Evolutionary conservation across 441 rosid species (phyloP).

Genomic region (Erodium trifolium): DNA sequence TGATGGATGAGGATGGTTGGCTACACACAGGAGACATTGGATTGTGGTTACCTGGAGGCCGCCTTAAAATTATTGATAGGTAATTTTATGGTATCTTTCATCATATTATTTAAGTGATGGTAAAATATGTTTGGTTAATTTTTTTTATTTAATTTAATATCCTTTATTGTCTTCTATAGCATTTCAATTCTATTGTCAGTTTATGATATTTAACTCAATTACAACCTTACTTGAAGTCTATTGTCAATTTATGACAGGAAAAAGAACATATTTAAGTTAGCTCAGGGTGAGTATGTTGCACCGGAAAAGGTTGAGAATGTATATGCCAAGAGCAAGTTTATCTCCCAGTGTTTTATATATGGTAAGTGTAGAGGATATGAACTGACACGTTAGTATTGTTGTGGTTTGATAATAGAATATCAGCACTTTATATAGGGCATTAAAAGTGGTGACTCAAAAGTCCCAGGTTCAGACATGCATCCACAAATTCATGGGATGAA

Average conservation of each 20-base stretch:
- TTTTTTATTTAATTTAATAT: not conserved
- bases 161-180: not conserved
- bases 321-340: constrained; percentile 78
- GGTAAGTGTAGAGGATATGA: constrained; percentile 34
- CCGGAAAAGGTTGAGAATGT: constrained; percentile 97
- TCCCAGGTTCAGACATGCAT: no score
- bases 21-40: constrained; percentile 96
- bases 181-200: not conserved
- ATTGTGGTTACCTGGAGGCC: constrained; percentile 87
- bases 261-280: constrained; percentile 95
- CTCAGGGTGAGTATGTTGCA: constrained; percentile 98
- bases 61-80: constrained; percentile 92
- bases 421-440: no score
- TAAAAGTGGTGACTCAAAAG: no score
- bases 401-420: no score
- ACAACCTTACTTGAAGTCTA: not conserved
- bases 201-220: not conserved
- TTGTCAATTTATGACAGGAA: constrained; percentile 40
- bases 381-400: no score
- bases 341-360: constrained; percentile 72
- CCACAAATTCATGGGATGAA: no score
- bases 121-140: not conserved
- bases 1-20: constrained; percentile 88
- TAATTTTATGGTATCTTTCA: constrained; percentile 17
- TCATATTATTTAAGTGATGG: not conserved